A percentile compares a stretch with the other conserved stretches of the same genome.
These are phyloP conservation scores for Acanthamoeba royreba DNA, from an alignment of 208 protist species.

Conservation along the genomic window DNA sequence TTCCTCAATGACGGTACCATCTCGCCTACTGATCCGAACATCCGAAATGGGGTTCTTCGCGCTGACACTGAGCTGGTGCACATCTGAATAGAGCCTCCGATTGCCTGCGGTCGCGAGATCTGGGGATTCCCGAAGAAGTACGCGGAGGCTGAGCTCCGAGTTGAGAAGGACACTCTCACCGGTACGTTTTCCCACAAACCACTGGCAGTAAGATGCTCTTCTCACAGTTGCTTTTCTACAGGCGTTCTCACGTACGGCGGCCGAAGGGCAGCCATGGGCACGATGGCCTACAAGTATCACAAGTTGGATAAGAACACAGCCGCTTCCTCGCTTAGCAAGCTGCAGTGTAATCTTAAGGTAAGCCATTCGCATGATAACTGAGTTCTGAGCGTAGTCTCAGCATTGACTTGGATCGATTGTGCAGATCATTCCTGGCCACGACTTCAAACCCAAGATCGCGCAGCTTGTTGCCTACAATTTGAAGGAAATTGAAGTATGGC, in stretches of 20 bases:
- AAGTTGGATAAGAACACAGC: not conserved
- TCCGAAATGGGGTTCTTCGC: not conserved
- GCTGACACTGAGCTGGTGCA: not conserved
- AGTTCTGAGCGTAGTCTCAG: not conserved
- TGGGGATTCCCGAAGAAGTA: constrained; percentile 31
- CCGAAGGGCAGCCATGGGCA: not conserved
- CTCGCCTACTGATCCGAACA: not conserved
- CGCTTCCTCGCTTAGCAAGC: not conserved
- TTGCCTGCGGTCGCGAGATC: not conserved
- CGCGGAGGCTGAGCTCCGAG: not conserved
- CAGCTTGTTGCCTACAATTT: not conserved
- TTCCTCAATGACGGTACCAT: not conserved
- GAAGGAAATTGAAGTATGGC: not conserved
- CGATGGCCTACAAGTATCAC: constrained; percentile 28
- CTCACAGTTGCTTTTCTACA: not conserved
- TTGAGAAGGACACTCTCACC: constrained; percentile 23
- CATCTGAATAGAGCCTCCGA: not conserved
- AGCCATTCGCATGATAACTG: not conserved
- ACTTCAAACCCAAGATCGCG: not conserved
- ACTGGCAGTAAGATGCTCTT: not conserved
- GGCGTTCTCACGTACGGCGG: not conserved
- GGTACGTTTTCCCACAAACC: not conserved
- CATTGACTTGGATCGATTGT: not conserved
- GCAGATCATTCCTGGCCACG: not conserved
- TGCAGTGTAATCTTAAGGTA: constrained; percentile 11